A percentile compares a stretch with the other conserved stretches of the same genome.
Conservation (phyloP, 148 eudicot species). For the Oxyria digyna region DNA sequence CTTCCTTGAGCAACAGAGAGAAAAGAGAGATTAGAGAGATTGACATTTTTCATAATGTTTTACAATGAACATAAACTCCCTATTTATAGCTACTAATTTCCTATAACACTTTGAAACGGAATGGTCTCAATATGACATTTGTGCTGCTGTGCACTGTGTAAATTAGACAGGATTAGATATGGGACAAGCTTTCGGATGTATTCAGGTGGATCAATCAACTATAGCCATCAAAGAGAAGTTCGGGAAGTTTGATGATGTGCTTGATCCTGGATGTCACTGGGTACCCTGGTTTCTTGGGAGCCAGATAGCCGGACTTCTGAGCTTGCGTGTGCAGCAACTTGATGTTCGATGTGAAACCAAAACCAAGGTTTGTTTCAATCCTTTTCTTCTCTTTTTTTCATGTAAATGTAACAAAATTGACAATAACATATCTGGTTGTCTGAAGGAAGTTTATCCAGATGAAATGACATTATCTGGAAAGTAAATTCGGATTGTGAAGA, state of each 20-base stretch:
- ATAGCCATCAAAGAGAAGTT: constrained; percentile 31
- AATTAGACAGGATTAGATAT: constrained; percentile 9
- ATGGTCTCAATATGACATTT: background rate
- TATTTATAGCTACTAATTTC: too few species aligned
- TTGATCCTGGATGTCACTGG: constrained; percentile 39
- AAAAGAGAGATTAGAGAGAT: too few species aligned
- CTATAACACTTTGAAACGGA: background rate
- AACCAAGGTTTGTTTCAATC: constrained; percentile 27
- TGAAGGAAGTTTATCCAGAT: background rate
- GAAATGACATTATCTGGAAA: background rate
- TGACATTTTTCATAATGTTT: background rate
- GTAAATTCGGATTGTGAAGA: background rate
- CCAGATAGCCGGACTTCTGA: constrained; percentile 26
- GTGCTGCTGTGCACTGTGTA: background rate
- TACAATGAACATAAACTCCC: too few species aligned
- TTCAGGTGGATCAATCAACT: constrained; percentile 35
- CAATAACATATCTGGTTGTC: background rate
- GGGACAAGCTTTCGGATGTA: constrained; percentile 33
- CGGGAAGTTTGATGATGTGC: constrained; percentile 25
- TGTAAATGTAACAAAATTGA: background rate
- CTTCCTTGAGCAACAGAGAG: too few species aligned
- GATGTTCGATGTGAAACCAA: constrained; percentile 45
- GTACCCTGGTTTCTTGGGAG: constrained; percentile 37
- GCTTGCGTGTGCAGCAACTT: constrained; percentile 33
- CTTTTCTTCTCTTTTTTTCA: background rate